These are phyloP conservation scores for Diatrype stigma DNA, from an alignment of 2,329 filamentous ascomycete species.

Conservation along the genomic window DNA sequence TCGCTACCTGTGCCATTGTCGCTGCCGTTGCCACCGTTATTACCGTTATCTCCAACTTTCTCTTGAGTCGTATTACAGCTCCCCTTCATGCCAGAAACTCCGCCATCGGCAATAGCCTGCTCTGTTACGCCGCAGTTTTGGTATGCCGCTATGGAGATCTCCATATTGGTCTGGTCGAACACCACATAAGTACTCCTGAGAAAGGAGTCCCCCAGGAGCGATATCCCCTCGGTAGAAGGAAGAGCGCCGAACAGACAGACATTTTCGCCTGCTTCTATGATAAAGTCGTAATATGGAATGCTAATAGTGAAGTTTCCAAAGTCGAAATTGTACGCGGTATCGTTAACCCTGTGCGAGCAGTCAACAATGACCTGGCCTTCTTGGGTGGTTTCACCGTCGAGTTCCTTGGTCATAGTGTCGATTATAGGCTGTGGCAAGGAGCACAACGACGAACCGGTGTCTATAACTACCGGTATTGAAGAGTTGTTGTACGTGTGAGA, in stretches of 20 bases:
- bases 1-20: too few species aligned
- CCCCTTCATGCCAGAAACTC: not conserved
- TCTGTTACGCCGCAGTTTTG: constrained; percentile 35
- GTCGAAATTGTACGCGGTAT: constrained; percentile 40
- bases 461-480: constrained; percentile 15
- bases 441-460: constrained; percentile 47
- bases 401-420: not conserved
- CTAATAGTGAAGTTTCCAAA: constrained; percentile 12
- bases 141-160: constrained; percentile 33
- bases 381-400: constrained; percentile 19
- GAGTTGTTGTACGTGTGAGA: not conserved
- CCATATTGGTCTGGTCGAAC: constrained; percentile 37
- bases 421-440: constrained; percentile 54
- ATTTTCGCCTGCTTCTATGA: constrained; percentile 1
- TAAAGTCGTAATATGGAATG: constrained; percentile 14
- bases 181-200: constrained; percentile 41
- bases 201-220: constrained; percentile 41
- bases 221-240: not conserved
- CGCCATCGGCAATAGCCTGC: constrained; percentile 22
- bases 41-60: not conserved
- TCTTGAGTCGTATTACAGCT: not conserved
- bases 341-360: constrained; percentile 31
- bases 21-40: not conserved
- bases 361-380: constrained; percentile 43
- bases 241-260: not conserved